Evolutionary conservation across 2,329 filamentous ascomycete species (phyloP).

Genomic region (Cercospora nicotianae): DNA sequence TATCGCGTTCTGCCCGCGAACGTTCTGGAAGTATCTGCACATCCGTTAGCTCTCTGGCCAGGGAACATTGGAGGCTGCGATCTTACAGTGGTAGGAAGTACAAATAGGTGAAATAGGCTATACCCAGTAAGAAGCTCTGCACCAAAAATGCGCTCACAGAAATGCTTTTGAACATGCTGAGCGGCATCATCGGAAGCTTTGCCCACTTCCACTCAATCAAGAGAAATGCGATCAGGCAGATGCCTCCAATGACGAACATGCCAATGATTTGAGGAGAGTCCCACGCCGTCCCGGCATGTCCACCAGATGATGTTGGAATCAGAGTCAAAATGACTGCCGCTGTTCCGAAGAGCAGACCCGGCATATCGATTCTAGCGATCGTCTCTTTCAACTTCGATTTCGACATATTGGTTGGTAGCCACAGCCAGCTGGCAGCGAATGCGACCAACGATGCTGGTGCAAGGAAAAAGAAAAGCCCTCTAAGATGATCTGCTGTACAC

Average conservation of each 20-base stretch:
- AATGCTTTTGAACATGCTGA: conserved; percentile 57
- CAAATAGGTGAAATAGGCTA: background rate
- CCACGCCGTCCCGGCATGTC: background rate
- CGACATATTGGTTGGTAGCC: background rate
- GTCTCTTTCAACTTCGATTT: background rate
- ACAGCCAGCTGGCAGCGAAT: background rate
- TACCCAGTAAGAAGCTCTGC: background rate
- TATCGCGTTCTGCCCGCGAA: background rate
- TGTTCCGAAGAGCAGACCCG: background rate
- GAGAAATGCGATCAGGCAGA: conserved; percentile 44
- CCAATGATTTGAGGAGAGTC: background rate
- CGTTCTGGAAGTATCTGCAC: background rate
- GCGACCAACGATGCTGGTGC: background rate
- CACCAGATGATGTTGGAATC: background rate
- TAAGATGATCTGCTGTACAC: background rate
- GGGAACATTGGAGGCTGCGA: too few species aligned
- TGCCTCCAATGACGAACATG: background rate
- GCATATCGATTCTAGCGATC: background rate
- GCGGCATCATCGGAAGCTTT: conserved; percentile 59
- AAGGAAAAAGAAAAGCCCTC: background rate
- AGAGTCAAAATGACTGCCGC: background rate
- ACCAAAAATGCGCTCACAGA: conserved; percentile 50
- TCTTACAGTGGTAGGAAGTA: background rate
- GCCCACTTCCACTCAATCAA: conserved; percentile 59
- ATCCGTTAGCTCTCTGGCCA: too few species aligned